These are phyloP conservation scores for Xylaria castorea DNA, from an alignment of 495 filamentous ascomycete genomes.

Conservation along the genomic window DNA sequence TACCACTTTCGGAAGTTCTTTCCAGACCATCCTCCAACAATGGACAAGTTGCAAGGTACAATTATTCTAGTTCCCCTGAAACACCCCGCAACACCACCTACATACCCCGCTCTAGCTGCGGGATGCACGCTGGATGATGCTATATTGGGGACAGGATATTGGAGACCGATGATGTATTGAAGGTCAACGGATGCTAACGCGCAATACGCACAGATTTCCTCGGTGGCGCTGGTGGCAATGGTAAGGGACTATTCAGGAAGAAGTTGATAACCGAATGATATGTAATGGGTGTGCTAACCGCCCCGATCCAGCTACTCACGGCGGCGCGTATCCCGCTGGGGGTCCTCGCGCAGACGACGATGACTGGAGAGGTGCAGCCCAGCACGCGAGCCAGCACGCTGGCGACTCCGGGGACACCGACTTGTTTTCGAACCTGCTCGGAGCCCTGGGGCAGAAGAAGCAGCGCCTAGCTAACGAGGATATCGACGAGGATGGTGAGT, in stretches of 20 bases:
- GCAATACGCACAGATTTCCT: conserved; percentile 28
- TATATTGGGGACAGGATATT: background rate
- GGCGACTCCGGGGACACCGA: conserved; percentile 52
- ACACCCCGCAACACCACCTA: conserved; percentile 9
- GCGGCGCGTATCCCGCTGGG: conserved; percentile 47
- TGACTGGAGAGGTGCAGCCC: conserved; percentile 57
- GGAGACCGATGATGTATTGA: background rate
- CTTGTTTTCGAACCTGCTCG: conserved; percentile 60
- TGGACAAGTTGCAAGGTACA: conserved; percentile 24
- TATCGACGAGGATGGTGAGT: conserved; percentile 64
- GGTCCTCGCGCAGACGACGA: conserved; percentile 44
- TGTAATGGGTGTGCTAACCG: background rate
- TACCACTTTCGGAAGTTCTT: background rate
- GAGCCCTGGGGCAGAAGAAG: conserved; percentile 57
- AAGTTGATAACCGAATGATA: background rate
- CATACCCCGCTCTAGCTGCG: conserved; percentile 13
- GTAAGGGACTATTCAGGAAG: conserved; percentile 25
- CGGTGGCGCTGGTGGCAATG: conserved; percentile 35
- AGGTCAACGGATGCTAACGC: conserved; percentile 28
- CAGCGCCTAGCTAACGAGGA: conserved; percentile 56
- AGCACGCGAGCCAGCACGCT: conserved; percentile 60
- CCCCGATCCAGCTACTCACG: conserved; percentile 42
- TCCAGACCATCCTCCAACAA: background rate
- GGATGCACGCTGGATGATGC: conserved; percentile 9
- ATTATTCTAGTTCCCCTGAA: conserved; percentile 1